Conservation (phyloP, 2,329 filamentous ascomycete genomes). For the Pseudogymnoascus sp. region DNA sequence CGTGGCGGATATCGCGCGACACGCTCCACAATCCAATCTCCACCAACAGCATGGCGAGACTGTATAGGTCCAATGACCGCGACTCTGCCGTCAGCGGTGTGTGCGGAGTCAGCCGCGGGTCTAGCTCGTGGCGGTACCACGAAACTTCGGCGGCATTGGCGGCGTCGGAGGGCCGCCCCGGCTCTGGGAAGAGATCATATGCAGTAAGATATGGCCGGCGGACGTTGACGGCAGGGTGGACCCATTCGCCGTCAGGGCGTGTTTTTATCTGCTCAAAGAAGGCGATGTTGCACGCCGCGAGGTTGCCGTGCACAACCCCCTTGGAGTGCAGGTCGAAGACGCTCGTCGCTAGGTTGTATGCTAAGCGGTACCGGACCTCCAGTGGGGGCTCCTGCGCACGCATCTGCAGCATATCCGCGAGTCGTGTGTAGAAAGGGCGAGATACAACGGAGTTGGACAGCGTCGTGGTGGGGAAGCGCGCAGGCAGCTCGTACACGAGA, state of each 20-base stretch:
- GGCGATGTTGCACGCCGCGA: conserved; percentile 58
- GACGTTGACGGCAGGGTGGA: conserved; percentile 10
- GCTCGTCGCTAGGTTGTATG: conserved; percentile 62
- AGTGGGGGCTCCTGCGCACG: conserved; percentile 51
- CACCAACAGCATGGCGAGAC: conserved; percentile 62
- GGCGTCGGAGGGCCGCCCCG: conserved; percentile 48
- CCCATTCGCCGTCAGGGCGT: conserved; percentile 16
- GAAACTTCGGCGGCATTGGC: conserved; percentile 36
- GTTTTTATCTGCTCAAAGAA: conserved; percentile 41
- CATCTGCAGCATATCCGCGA: conserved; percentile 43
- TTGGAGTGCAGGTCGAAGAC: conserved; percentile 65
- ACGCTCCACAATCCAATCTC: conserved; percentile 70
- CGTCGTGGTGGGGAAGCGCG: conserved; percentile 47
- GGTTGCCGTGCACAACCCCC: conserved; percentile 61
- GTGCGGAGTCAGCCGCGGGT: conserved; percentile 42
- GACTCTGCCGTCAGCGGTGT: conserved; percentile 46
- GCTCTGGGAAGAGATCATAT: conserved; percentile 4
- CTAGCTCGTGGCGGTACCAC: conserved; percentile 56
- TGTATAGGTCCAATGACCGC: conserved; percentile 60
- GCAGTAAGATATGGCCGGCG: conserved; percentile 25
- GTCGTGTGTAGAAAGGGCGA: conserved; percentile 31
- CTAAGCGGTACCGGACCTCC: conserved; percentile 68
- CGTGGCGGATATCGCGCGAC: conserved; percentile 33
- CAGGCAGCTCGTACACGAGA: conserved; percentile 65
- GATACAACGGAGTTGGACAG: conserved; percentile 37